Conservation (phyloP, 2,329 filamentous ascomycete genomes). For the Teratosphaeriaceae sp. region DNA sequence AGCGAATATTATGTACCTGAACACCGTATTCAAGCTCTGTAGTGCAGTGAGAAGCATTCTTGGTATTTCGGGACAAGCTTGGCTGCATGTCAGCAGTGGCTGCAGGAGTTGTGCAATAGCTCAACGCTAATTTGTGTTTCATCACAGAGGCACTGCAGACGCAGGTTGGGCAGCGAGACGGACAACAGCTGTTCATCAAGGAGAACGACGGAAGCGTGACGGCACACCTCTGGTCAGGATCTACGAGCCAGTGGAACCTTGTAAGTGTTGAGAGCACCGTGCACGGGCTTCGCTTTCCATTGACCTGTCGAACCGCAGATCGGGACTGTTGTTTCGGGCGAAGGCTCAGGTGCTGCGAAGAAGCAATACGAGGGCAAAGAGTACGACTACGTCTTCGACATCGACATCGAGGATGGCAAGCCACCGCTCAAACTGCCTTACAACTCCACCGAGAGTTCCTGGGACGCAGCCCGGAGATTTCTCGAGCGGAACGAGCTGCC, state of each 20-base stretch:
- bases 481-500: constrained; percentile 84
- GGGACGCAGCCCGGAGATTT: constrained; percentile 86
- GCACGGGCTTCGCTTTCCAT: too few species aligned
- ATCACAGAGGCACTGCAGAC: constrained; percentile 66
- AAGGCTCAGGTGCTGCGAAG: constrained; percentile 67
- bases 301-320: constrained; percentile 63
- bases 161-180: constrained; percentile 88
- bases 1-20: too few species aligned
- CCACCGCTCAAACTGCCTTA: constrained; percentile 90
- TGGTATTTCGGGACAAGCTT: too few species aligned
- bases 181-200: constrained; percentile 87
- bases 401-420: constrained; percentile 91
- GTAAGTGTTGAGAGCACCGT: constrained; percentile 17
- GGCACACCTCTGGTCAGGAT: constrained; percentile 77
- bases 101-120: neutral
- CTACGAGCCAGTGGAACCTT: constrained; percentile 29
- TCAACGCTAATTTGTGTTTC: constrained; percentile 1
- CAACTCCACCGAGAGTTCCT: constrained; percentile 87
- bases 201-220: constrained; percentile 75
- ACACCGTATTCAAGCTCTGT: too few species aligned
- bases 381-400: constrained; percentile 95
- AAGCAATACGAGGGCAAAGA: constrained; percentile 73
- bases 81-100: neutral
- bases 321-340: constrained; percentile 86
- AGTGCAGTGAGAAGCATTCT: too few species aligned